Base-by-base conservation (phyloP, 1,284 basidiomycete genomes). In the Pseudozyma flocculosa region DNA sequence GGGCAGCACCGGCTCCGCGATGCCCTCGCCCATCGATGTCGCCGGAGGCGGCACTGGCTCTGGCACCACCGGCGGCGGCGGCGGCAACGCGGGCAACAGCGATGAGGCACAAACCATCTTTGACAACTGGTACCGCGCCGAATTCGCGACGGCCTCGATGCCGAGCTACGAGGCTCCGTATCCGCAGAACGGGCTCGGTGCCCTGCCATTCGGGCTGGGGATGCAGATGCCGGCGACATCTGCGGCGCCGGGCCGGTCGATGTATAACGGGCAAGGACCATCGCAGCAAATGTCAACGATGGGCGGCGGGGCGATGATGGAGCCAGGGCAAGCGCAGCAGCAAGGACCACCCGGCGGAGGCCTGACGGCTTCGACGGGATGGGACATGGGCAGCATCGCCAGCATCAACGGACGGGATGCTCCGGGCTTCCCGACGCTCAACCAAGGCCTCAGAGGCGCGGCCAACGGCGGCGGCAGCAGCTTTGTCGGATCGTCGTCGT, bases 101-200 rank as follows among this genome's bases (percentile, higher is more conserved):
- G 61, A 68, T 18, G 61, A 68, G 32, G 65, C 65, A n/a, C 65
- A 68, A 43, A 51, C 60, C 17, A 54, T 68, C 48, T 68, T 68
- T 23, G 65, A 68, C 18, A 50, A 55, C 9, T 68, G 65, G 65
- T 64, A 68, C 38, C 55, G 59, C 24, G 65, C 65, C 38, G 65
- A 68, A n/a, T 62, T 62, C 54, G 65, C 65, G 37, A 47, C 61
- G 9, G 61, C 62, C 21, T 61, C 62, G 2, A 57, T 65, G 62
- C 62, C 62, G 1, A 61, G 54, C 19, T 65, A 60, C 34, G 62
- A 65, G 21, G 61, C 51, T 26, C 15, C n/a, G 22, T 34, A 5
- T 17, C 54, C 50, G n/a, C 57, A 61, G 50, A 56, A 54, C 18
- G 54, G 54, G 8, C n/a, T 48, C 4, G 54, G 59, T 0, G 59